Evolutionary conservation across 116 monocot genomes (phyloP).

Genomic region (Dioscorea cayenensis): DNA sequence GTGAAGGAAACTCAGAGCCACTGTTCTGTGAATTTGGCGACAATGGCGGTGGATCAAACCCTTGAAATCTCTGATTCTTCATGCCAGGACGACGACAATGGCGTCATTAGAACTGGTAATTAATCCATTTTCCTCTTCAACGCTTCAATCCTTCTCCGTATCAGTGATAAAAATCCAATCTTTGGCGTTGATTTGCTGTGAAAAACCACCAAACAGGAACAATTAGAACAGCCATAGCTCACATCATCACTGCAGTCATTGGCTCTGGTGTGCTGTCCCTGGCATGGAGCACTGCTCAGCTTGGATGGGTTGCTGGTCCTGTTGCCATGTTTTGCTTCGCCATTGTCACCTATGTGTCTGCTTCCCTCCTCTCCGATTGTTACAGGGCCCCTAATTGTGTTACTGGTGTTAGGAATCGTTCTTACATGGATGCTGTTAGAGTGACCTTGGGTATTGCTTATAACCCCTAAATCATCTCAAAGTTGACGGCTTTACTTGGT

Average conservation of each 20-base stretch:
- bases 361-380: conserved; percentile 57
- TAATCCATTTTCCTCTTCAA: not conserved
- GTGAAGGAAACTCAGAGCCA: too few species aligned
- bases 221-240: conserved; percentile 23
- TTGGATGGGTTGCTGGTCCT: conserved; percentile 62
- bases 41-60: too few species aligned
- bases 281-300: conserved; percentile 54
- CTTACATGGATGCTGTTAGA: conserved; percentile 73
- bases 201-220: conserved; percentile 20
- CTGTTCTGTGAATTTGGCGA: too few species aligned
- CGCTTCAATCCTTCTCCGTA: not conserved
- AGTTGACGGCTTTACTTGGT: not conserved
- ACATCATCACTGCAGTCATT: conserved; percentile 36
- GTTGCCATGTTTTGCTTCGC: conserved; percentile 45
- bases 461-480: not conserved
- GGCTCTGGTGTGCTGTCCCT: conserved; percentile 61
- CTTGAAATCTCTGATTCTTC: too few species aligned
- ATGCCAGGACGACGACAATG: too few species aligned
- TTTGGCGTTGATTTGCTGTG: not conserved
- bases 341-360: conserved; percentile 45
- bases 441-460: conserved; percentile 27
- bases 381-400: conserved; percentile 53
- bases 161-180: not conserved
- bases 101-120: conserved; percentile 28
- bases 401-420: conserved; percentile 50